Evolutionary conservation across 352 stramenopile species (phyloP).

Genomic region (Phytophthora pisi): DNA sequence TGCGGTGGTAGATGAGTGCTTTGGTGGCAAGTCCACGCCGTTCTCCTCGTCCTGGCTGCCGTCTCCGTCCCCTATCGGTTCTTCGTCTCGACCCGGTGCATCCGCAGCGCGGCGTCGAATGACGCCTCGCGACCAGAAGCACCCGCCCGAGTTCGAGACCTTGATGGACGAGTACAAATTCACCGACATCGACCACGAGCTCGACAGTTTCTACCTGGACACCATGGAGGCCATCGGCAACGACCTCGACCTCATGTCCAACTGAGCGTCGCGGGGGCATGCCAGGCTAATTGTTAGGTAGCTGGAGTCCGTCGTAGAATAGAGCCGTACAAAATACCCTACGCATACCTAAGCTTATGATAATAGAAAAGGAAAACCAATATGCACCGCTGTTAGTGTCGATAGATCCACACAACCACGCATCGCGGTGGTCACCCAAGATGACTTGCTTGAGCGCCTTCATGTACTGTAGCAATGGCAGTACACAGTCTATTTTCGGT

Average conservation of each 20-base stretch:
- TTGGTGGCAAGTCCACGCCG: slow-evolving; percentile 38
- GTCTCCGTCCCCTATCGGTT: slow-evolving; percentile 21
- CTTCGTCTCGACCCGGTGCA: slow-evolving; percentile 14
- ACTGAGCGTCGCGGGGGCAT: slow-evolving; percentile 31
- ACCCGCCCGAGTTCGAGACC: slow-evolving; percentile 71
- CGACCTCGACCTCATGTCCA: slow-evolving; percentile 68
- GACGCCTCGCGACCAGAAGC: slow-evolving; percentile 48
- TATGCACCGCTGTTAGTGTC: no score
- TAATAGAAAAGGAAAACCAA: slow-evolving; percentile 20
- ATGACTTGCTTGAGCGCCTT: no score
- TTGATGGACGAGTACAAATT: slow-evolving; percentile 81
- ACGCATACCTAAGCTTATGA: slow-evolving; percentile 25
- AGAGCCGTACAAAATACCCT: slow-evolving; percentile 25
- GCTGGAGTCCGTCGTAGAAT: slow-evolving; percentile 24
- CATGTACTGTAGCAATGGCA: no score
- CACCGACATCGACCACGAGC: slow-evolving; percentile 82
- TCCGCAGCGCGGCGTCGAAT: slow-evolving; percentile 16
- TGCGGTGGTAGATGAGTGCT: slow-evolving; percentile 61
- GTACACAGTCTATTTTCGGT: no score
- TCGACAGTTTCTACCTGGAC: slow-evolving; percentile 84
- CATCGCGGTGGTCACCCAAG: no score
- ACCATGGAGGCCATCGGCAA: slow-evolving; percentile 67
- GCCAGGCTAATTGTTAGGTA: neutral
- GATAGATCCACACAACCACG: no score
- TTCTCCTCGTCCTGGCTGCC: slow-evolving; percentile 38